Evolutionary conservation across 768 basidiomycete species (phyloP).

Genomic region (Paxillus rubicundulus): DNA sequence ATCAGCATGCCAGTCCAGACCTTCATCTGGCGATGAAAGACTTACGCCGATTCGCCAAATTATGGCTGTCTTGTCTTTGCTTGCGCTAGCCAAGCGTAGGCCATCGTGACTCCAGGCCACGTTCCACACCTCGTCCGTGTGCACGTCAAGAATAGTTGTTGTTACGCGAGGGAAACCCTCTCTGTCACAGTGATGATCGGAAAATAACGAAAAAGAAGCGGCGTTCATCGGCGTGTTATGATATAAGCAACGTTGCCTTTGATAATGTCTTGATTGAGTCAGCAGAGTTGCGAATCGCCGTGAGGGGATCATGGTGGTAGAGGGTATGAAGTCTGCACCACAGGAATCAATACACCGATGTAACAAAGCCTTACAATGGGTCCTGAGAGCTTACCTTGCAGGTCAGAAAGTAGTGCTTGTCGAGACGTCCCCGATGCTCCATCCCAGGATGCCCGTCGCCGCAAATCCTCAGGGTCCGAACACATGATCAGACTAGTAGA

Average conservation of each 20-base stretch:
- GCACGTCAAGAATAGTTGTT: slow-evolving; percentile 81
- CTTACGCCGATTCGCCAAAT: slow-evolving; percentile 86
- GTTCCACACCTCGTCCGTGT: slow-evolving; percentile 94
- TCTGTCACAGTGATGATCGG: slow-evolving; percentile 81
- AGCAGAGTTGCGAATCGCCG: slow-evolving; percentile 83
- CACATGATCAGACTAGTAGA: slow-evolving; percentile 85
- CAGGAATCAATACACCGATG: not conserved
- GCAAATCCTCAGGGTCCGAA: slow-evolving; percentile 77
- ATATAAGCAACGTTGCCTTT: slow-evolving; percentile 80
- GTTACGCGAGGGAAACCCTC: slow-evolving; percentile 82
- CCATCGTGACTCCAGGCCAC: slow-evolving; percentile 95
- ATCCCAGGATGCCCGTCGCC: slow-evolving; percentile 83
- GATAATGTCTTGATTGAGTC: slow-evolving; percentile 78
- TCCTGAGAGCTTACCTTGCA: slow-evolving; percentile 65
- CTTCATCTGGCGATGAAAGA: slow-evolving; percentile 11
- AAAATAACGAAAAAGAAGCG: slow-evolving; percentile 74
- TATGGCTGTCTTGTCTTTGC: slow-evolving; percentile 83
- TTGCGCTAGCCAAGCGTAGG: slow-evolving; percentile 76
- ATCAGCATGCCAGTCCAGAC: slow-evolving; percentile 4
- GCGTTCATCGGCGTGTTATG: slow-evolving; percentile 68
- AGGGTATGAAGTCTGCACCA: slow-evolving; percentile 76
- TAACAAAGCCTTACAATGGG: not conserved
- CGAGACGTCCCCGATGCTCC: slow-evolving; percentile 82
- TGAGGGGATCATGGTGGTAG: slow-evolving; percentile 90
- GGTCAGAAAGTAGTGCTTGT: slow-evolving; percentile 63